A percentile compares a stretch with the other conserved stretches of the same genome.
Conservation (phyloP, 2,329 filamentous ascomycete genomes). For the Aquanectria penicillioides region DNA sequence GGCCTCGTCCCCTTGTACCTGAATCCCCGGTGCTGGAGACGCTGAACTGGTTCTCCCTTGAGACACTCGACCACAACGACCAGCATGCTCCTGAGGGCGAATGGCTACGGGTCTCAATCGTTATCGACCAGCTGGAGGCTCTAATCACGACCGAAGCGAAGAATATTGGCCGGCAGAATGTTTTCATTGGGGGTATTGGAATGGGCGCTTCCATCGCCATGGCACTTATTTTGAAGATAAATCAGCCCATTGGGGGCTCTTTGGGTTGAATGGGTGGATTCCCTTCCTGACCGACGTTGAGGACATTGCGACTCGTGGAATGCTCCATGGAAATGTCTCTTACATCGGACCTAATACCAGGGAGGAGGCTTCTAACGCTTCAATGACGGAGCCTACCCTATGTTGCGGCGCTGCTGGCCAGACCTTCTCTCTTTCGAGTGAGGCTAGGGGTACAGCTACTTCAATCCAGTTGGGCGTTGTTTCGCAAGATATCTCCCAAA, state of each 20-base stretch:
- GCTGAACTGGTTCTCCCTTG: conserved; percentile 16
- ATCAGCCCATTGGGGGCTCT: conserved; percentile 6
- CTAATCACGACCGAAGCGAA: conserved; percentile 5
- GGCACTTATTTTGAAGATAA: conserved; percentile 2
- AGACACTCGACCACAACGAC: background rate
- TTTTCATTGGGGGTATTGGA: conserved; percentile 20
- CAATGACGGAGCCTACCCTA: too few species aligned
- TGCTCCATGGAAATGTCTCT: too few species aligned
- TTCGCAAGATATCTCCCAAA: too few species aligned
- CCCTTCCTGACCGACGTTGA: conserved; percentile 9
- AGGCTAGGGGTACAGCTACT: too few species aligned
- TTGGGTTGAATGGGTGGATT: conserved; percentile 13
- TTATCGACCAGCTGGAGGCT: background rate
- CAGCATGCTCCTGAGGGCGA: background rate
- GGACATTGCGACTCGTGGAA: background rate
- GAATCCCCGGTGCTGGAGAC: background rate
- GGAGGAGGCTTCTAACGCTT: too few species aligned
- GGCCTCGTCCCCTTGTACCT: background rate
- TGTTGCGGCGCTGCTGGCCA: too few species aligned
- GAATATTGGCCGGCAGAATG: background rate
- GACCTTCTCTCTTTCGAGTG: too few species aligned
- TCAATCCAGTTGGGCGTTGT: too few species aligned
- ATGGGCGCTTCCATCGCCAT: conserved; percentile 14
- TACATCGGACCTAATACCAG: too few species aligned
- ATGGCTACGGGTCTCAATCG: background rate